Percentiles rank a stretch among this genome's conserved stretches.
Evolutionary conservation across 805 yeast species (phyloP).

Genomic region (Komagataella kurtzmanii): DNA sequence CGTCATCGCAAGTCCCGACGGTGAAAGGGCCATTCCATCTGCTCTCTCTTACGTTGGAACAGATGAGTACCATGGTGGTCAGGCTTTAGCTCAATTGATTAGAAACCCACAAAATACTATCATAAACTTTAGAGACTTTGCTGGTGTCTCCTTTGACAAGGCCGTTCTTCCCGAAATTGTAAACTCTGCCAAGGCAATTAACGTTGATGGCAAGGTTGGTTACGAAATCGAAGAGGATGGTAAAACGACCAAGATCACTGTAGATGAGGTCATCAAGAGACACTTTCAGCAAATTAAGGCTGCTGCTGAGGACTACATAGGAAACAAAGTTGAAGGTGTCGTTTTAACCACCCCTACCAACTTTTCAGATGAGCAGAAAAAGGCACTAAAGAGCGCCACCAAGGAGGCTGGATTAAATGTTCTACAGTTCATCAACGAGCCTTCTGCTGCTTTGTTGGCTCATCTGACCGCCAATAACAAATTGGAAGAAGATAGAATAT

Average conservation of each 20-base stretch:
- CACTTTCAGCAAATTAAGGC: constrained; percentile 69
- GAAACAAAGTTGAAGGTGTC: constrained; percentile 65
- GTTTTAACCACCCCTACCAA: constrained; percentile 88
- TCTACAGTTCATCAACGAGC: constrained; percentile 83
- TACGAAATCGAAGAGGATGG: constrained; percentile 39
- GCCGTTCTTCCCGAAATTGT: constrained; percentile 54
- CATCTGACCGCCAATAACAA: constrained; percentile 42
- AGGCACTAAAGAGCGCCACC: constrained; percentile 47
- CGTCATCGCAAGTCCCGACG: constrained; percentile 97
- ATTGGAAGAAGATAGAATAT: constrained; percentile 51
- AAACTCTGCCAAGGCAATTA: constrained; percentile 54
- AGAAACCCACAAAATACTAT: constrained; percentile 85
- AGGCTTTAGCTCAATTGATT: constrained; percentile 83
- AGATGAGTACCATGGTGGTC: constrained; percentile 96
- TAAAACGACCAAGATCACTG: constrained; percentile 40
- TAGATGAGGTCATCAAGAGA: constrained; percentile 71
- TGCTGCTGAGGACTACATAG: constrained; percentile 90
- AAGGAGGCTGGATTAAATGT: constrained; percentile 64
- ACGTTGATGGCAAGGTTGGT: constrained; percentile 52
- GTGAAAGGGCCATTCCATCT: constrained; percentile 94
- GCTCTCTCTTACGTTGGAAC: constrained; percentile 82
- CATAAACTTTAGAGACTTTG: constrained; percentile 83
- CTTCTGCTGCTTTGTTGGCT: constrained; percentile 81
- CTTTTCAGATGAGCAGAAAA: constrained; percentile 62
- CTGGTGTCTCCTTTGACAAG: constrained; percentile 63